Evolutionary conservation across 768 basidiomycete species (phyloP).

Genomic region (Lentinula aciculospora): DNA sequence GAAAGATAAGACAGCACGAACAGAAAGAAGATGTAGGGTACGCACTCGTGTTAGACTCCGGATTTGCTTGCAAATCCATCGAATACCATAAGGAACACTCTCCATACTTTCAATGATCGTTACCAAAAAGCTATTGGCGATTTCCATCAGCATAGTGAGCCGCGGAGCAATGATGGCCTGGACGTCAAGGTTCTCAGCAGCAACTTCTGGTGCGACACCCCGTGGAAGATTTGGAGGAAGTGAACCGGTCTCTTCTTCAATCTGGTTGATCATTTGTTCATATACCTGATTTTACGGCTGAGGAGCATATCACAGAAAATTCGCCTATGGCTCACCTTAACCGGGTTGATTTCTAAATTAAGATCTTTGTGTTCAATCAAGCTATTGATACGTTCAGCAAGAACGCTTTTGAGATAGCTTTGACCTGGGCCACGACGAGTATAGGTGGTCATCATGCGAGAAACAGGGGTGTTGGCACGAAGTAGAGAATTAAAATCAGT

Average conservation of each 20-base stretch:
- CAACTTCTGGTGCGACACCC: slow-evolving; percentile 91
- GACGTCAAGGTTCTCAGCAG: slow-evolving; percentile 90
- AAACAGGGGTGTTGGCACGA: slow-evolving; percentile 97
- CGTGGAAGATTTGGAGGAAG: slow-evolving; percentile 88
- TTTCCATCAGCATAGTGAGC: slow-evolving; percentile 99
- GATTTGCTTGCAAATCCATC: slow-evolving; percentile 99
- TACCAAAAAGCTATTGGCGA: slow-evolving; percentile 93
- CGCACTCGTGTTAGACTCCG: slow-evolving; percentile 88
- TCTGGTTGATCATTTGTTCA: slow-evolving; percentile 99
- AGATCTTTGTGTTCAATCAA: slow-evolving; percentile 99
- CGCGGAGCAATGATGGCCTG: slow-evolving; percentile 98
- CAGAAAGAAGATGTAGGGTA: slow-evolving; percentile 11
- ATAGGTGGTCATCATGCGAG: slow-evolving; percentile 99
- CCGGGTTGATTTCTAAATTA: slow-evolving; percentile 97
- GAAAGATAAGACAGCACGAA: slow-evolving; percentile 5
- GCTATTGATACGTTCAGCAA: slow-evolving; percentile 97
- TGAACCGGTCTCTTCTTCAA: slow-evolving; percentile 94
- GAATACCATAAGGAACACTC: slow-evolving; percentile 96
- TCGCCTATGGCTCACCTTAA: slow-evolving; percentile 58
- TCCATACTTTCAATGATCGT: slow-evolving; percentile 99
- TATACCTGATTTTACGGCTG: slow-evolving; percentile 65
- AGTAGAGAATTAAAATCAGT: slow-evolving; percentile 98
- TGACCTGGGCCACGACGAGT: slow-evolving; percentile 98
- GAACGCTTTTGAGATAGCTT: slow-evolving; percentile 94
- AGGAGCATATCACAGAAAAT: not conserved